A percentile compares a stretch with the other conserved stretches of the same genome.
These are phyloP conservation scores for Eruca vesicaria DNA, from an alignment of 441 rosid species.

Conservation along the genomic window DNA sequence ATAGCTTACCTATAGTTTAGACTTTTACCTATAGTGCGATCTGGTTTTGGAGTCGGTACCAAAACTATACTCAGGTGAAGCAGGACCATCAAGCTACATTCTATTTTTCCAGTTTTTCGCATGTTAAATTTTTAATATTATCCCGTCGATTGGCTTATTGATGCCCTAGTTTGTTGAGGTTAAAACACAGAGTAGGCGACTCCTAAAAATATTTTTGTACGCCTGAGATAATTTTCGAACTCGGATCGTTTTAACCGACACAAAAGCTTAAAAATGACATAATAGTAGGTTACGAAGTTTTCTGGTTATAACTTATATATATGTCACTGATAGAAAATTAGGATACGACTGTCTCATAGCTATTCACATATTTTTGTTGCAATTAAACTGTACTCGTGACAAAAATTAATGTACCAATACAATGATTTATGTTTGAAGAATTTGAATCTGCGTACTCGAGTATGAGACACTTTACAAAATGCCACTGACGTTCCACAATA, in stretches of 20 bases:
- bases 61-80: constrained; percentile 28
- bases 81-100: constrained; percentile 30
- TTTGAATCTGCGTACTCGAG: background rate
- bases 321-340: background rate
- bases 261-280: background rate
- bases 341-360: background rate
- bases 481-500: background rate
- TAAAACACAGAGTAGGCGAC: background rate
- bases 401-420: background rate
- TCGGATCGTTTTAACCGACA: background rate
- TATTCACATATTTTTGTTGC: background rate
- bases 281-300: background rate
- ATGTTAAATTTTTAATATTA: background rate
- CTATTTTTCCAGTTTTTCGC: constrained; percentile 25
- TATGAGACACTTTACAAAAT: background rate
- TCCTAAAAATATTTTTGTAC: background rate
- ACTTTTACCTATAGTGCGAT: constrained; percentile 53
- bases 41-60: constrained; percentile 33
- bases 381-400: background rate
- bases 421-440: background rate
- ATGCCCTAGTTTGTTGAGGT: constrained; percentile 1
- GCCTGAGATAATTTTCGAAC: background rate
- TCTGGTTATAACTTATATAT: background rate
- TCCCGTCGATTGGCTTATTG: background rate
- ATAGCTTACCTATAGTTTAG: constrained; percentile 49